Conservation (phyloP, 768 basidiomycete genomes). For the Podaxis pistillaris region DNA sequence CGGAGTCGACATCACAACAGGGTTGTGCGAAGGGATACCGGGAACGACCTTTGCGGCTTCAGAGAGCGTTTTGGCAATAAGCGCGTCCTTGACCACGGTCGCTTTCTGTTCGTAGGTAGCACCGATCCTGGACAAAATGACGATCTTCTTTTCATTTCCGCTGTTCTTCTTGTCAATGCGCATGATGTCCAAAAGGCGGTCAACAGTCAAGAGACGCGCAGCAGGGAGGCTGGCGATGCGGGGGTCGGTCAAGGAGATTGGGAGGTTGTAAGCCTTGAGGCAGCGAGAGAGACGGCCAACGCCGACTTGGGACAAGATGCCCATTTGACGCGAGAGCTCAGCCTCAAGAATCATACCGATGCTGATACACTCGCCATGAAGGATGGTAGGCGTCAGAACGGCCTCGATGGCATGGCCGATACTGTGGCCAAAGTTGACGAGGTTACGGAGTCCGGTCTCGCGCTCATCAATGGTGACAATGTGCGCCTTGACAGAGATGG, state of each 20-base stretch:
- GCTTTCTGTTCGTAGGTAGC: conserved; percentile 91
- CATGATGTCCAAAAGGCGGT: conserved; percentile 90
- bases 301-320: conserved; percentile 86
- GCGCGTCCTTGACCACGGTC: conserved; percentile 74
- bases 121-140: conserved; percentile 88
- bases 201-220: conserved; percentile 71
- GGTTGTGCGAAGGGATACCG: conserved; percentile 57
- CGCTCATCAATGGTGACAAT: conserved; percentile 97
- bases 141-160: conserved; percentile 89
- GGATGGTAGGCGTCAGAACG: conserved; percentile 85
- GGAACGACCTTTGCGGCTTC: conserved; percentile 78
- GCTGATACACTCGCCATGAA: conserved; percentile 96
- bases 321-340: conserved; percentile 86
- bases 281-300: conserved; percentile 88
- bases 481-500: conserved; percentile 93
- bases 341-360: conserved; percentile 97
- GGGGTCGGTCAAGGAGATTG: conserved; percentile 77
- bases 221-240: conserved; percentile 71
- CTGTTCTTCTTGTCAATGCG: conserved; percentile 97
- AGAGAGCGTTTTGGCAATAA: conserved; percentile 80
- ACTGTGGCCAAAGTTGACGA: conserved; percentile 98
- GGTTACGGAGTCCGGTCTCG: conserved; percentile 94
- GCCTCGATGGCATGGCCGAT: conserved; percentile 99
- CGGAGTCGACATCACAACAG: conserved; percentile 81
- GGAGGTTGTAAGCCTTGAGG: conserved; percentile 89